Evolutionary conservation across 352 stramenopile genomes (phyloP).

Genomic region (Phytopythium ostracodes): DNA sequence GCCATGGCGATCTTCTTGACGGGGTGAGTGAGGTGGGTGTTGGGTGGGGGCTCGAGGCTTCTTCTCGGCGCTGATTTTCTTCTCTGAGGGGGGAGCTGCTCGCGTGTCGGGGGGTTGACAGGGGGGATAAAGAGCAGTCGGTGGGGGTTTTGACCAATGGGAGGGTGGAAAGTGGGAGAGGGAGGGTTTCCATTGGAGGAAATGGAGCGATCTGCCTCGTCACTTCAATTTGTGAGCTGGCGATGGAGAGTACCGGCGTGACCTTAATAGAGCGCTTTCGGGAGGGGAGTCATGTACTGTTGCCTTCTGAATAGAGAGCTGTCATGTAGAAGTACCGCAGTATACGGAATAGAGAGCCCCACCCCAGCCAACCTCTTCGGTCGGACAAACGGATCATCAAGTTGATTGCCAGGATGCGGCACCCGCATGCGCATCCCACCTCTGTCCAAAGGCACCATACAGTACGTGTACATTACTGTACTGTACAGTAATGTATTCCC

Average conservation of each 20-base stretch:
- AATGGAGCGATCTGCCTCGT: background rate
- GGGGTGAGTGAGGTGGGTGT: background rate
- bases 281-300: too few relatives aligned
- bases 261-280: background rate
- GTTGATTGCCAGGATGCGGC: background rate
- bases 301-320: too few relatives aligned
- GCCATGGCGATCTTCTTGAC: constrained; percentile 19
- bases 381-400: background rate
- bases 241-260: background rate
- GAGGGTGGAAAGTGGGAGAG: background rate
- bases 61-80: constrained; percentile 9
- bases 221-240: constrained; percentile 6
- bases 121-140: background rate
- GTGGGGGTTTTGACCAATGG: background rate
- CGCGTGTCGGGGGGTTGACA: background rate
- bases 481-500: too few relatives aligned
- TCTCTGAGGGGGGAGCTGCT: background rate
- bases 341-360: too few relatives aligned
- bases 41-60: constrained; percentile 4
- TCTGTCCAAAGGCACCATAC: too few relatives aligned
- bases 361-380: too few relatives aligned
- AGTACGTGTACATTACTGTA: too few relatives aligned
- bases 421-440: background rate
- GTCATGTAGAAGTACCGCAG: too few relatives aligned
- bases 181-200: background rate